phyloP scores from a whole-genome alignment of 768 basidiomycete species.

The Terana coerulea region DNA sequence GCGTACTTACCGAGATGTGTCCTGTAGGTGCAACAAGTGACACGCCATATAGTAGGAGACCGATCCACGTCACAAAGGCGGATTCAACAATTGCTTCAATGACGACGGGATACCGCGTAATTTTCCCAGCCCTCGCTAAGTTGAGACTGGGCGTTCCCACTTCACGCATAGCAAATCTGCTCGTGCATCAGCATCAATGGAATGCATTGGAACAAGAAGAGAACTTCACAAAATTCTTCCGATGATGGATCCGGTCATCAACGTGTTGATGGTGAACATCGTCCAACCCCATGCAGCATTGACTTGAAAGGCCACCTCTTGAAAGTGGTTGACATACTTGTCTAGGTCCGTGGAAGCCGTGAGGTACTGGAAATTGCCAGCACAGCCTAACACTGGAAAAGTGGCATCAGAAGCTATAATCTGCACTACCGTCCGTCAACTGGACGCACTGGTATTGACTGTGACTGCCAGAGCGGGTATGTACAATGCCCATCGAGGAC shows the following conservation, averaged over 20 bases:
- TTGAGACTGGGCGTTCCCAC: too few relatives aligned
- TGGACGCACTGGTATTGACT: slow-evolving; percentile 17
- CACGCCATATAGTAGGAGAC: slow-evolving; percentile 18
- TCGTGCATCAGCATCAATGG: too few relatives aligned
- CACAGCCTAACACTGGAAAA: slow-evolving; percentile 6
- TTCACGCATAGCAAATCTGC: too few relatives aligned
- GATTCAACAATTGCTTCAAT: slow-evolving; percentile 20
- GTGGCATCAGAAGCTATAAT: too few relatives aligned
- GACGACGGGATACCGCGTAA: background rate
- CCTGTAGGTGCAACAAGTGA: slow-evolving; percentile 17
- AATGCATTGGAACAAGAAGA: background rate
- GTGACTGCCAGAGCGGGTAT: slow-evolving; percentile 8
- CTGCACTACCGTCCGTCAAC: background rate
- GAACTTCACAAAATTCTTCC: slow-evolving; percentile 18
- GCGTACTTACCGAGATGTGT: slow-evolving; percentile 13
- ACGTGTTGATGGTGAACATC: slow-evolving; percentile 20
- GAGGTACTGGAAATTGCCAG: background rate
- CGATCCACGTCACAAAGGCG: slow-evolving; percentile 23
- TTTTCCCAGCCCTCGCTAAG: too few relatives aligned
- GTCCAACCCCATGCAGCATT: slow-evolving; percentile 24
- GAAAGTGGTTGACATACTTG: background rate
- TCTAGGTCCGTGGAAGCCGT: background rate
- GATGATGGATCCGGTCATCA: slow-evolving; percentile 22
- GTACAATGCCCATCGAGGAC: slow-evolving; percentile 18
- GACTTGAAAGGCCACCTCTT: slow-evolving; percentile 15